Conservation (phyloP, 495 filamentous ascomycete species). For the Penicillium diatomitis region DNA sequence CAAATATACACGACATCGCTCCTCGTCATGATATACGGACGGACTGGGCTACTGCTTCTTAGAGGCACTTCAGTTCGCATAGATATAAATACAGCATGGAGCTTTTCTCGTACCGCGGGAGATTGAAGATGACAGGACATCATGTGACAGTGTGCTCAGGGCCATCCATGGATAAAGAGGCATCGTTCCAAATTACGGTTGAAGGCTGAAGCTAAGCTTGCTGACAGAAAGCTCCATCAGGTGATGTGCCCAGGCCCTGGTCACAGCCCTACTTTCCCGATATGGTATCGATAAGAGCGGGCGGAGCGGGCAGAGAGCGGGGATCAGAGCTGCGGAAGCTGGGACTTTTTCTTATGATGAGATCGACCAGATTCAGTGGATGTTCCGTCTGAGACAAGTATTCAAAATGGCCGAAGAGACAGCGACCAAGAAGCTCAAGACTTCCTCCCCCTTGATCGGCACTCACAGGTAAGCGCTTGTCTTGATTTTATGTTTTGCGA, state of each 20-base stretch:
- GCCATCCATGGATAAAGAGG: too few relatives aligned
- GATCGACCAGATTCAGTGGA: constrained; percentile 5
- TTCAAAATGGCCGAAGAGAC: constrained; percentile 55
- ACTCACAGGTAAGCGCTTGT: constrained; percentile 62
- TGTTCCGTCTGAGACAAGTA: constrained; percentile 22
- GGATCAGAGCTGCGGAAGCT: constrained; percentile 2
- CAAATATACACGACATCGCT: too few relatives aligned
- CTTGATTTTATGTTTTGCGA: background rate
- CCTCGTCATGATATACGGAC: too few relatives aligned
- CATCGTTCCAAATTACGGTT: too few relatives aligned
- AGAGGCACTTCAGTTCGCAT: too few relatives aligned
- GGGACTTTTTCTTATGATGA: background rate
- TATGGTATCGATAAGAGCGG: constrained; percentile 13
- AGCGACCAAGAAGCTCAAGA: constrained; percentile 64
- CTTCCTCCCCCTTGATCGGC: constrained; percentile 57
- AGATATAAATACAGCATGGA: too few relatives aligned
- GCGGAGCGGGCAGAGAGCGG: constrained; percentile 10
- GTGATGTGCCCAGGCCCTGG: constrained; percentile 4
- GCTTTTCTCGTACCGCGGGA: too few relatives aligned
- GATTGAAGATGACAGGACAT: too few relatives aligned
- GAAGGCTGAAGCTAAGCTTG: background rate
- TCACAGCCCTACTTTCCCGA: constrained; percentile 16
- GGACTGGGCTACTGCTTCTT: too few relatives aligned
- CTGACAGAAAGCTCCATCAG: background rate
- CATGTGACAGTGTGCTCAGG: too few relatives aligned